A percentile compares a stretch with the other conserved stretches of the same genome.
Conservation (phyloP, 108 stramenopile species). For the Skeletonema grethae region DNA sequence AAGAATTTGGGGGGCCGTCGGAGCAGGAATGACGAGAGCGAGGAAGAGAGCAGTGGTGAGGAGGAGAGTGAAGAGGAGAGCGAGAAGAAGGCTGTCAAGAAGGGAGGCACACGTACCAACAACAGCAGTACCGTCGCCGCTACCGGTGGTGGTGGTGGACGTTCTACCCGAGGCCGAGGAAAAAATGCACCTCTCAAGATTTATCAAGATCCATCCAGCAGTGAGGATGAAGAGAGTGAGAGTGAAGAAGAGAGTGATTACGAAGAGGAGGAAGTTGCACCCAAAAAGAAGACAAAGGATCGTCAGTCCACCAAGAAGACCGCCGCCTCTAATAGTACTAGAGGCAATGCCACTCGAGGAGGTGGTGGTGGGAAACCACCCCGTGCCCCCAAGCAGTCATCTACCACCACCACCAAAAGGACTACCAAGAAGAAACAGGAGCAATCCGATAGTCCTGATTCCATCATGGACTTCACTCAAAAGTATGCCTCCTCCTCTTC, state of each 20-base stretch:
- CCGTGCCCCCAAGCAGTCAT: neutral
- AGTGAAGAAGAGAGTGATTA: neutral
- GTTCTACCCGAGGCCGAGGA: neutral
- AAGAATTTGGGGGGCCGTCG: too few species aligned
- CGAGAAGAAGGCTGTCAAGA: neutral
- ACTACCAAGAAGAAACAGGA: neutral
- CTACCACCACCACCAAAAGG: neutral
- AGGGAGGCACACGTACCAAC: neutral
- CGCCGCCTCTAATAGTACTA: too few species aligned
- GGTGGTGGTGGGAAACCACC: neutral
- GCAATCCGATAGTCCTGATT: neutral
- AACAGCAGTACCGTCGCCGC: neutral
- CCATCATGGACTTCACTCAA: conserved; percentile 4
- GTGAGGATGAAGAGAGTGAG: too few species aligned
- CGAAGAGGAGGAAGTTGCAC: neutral
- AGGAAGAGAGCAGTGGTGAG: too few species aligned
- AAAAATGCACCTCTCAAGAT: neutral
- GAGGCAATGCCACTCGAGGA: too few species aligned
- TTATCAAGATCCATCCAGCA: conserved; percentile 1
- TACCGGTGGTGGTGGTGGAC: neutral
- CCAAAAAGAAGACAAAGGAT: neutral
- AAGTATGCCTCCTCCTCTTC: neutral
- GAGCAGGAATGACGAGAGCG: neutral
- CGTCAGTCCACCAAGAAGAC: neutral
- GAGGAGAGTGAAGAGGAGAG: neutral